phyloP scores from a whole-genome alignment of 1,284 basidiomycete genomes.

The Spongispora temasekensis region DNA sequence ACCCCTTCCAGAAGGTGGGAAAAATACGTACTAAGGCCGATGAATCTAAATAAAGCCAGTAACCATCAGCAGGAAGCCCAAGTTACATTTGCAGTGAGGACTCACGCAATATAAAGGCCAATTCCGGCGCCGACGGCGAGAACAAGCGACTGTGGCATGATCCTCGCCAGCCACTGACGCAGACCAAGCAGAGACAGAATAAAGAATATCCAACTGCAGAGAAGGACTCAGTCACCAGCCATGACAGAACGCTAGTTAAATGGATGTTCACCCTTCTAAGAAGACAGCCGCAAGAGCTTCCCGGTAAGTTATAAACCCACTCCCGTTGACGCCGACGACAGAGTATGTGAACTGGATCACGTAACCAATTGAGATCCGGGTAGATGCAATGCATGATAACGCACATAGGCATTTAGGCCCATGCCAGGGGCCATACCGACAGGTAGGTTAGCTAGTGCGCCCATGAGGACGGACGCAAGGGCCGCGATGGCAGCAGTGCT shows the following conservation, averaged over 20 bases:
- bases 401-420: slow-evolving; percentile 81
- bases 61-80: slow-evolving; percentile 4
- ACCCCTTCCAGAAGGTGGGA: neutral
- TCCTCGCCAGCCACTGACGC: slow-evolving; percentile 87
- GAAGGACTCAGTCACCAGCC: slow-evolving; percentile 4
- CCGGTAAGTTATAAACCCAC: slow-evolving; percentile 74
- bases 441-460: slow-evolving; percentile 81
- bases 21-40: slow-evolving; percentile 49
- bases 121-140: slow-evolving; percentile 87
- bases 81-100: slow-evolving; percentile 11
- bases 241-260: neutral
- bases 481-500: slow-evolving; percentile 79
- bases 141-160: slow-evolving; percentile 87
- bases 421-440: slow-evolving; percentile 81
- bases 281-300: slow-evolving; percentile 90
- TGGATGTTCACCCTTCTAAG: slow-evolving; percentile 67
- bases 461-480: slow-evolving; percentile 81
- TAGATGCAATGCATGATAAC: slow-evolving; percentile 28
- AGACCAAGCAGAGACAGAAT: slow-evolving; percentile 81
- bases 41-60: slow-evolving; percentile 48
- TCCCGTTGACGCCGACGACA: slow-evolving; percentile 82
- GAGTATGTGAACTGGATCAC: slow-evolving; percentile 77
- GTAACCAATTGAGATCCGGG: neutral
- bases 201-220: slow-evolving; percentile 76
- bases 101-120: slow-evolving; percentile 79